These are phyloP conservation scores for Elsinoe perseae DNA, from an alignment of 2,329 filamentous ascomycete species.

Conservation along the genomic window DNA sequence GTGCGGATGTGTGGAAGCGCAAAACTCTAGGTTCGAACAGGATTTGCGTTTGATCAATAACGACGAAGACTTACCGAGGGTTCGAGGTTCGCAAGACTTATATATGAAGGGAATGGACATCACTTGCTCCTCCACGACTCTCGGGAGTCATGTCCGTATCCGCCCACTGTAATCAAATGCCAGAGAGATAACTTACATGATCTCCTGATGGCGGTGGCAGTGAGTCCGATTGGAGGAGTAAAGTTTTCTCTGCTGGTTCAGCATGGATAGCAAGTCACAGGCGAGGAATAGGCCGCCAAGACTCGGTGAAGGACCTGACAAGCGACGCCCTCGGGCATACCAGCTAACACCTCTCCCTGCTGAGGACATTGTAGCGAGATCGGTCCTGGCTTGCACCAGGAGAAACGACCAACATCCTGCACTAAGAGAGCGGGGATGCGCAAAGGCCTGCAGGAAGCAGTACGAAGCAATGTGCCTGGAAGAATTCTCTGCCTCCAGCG, in stretches of 20 bases:
- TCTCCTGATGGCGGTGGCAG: background rate
- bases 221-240: constrained; percentile 12
- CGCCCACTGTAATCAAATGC: background rate
- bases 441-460: background rate
- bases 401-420: background rate
- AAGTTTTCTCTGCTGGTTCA: background rate
- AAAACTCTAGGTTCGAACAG: background rate
- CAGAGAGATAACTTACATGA: background rate
- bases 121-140: background rate
- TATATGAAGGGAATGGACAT: background rate
- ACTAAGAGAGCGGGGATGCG: background rate
- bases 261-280: background rate
- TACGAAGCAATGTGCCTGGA: background rate
- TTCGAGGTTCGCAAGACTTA: background rate
- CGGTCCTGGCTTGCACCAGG: background rate
- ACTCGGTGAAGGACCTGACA: background rate
- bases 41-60: constrained; percentile 4
- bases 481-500: constrained; percentile 9
- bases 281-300: background rate
- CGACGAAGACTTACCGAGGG: background rate
- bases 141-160: background rate
- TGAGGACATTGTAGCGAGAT: background rate
- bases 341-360: too few relatives aligned
- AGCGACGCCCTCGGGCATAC: background rate
- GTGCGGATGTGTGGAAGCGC: background rate